Base-by-base conservation (phyloP, 164 flowering plant genomes). In the Liquidambar formosana region DNA sequence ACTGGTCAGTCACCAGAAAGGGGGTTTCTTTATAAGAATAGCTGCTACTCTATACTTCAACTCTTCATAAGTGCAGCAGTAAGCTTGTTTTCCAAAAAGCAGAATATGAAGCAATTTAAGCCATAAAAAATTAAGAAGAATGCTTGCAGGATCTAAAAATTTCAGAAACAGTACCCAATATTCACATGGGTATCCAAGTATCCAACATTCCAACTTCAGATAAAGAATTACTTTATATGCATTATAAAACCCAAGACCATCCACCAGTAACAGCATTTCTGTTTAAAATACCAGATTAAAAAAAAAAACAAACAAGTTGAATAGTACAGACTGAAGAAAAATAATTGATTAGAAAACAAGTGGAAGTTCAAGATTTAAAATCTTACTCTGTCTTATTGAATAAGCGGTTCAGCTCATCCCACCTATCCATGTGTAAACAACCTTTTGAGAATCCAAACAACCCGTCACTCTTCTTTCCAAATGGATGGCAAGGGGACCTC, bases 401-500 rank as follows among this genome's bases (percentile, higher is more conserved):
- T 5, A 95, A 81, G 43, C 57, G 69, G 77, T 95, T 88, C 45
- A 95, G 83, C 57, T 85, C 88, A 75, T 93, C 94, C 99, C 99
- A 95, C 63, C 97, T 85, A 2, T 74, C 59, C 92, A 83, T 78
- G 49, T 16, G 77, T 49, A 95, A 79, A 74, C 98, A 95, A 73
- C 97, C 99, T 58, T 76, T 77, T 19, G 96, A 86, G 79, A 86
- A 95, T 23, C 96, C 97, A 79, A 93, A 95, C 76, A 93, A 65
- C 19, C 92, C 96, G 76, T 61, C 79, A 27, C 59, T 60, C 72
- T 56, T 72, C 75, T 83, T 86, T 67, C 41, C 51, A 78, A 95
- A 93, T n/a, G 85, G 92, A 69, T 76, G 87, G 75, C 99, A 93
- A 21, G 89, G 83, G 46, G 70, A 45, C 12, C 48, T 76, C 68